Evolutionary conservation across 2,329 filamentous ascomycete species (phyloP).

Genomic region (Paramyrothecium roridum): DNA sequence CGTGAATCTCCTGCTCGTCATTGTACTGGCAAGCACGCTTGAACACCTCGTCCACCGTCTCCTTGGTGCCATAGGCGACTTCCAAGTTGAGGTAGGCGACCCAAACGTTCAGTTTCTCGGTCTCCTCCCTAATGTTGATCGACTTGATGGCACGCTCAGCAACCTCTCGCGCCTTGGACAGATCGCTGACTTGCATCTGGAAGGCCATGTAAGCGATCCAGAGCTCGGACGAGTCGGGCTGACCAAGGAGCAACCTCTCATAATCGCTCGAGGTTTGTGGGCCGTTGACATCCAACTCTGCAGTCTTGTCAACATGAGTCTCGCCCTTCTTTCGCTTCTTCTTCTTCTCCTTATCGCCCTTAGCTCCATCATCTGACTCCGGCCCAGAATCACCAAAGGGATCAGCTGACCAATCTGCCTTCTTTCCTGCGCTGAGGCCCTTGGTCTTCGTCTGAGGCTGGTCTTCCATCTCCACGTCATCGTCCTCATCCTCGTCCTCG

Average conservation of each 20-base stretch:
- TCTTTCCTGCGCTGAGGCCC: constrained; percentile 55
- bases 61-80: constrained; percentile 81
- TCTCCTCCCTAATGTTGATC: constrained; percentile 87
- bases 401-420: constrained; percentile 85
- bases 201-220: constrained; percentile 99
- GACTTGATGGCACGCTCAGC: constrained; percentile 87
- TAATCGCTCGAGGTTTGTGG: constrained; percentile 90
- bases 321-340: constrained; percentile 74
- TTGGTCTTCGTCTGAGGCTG: constrained; percentile 23
- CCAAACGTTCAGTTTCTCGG: constrained; percentile 95
- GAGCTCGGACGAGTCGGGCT: constrained; percentile 87
- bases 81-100: constrained; percentile 92
- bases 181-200: constrained; percentile 87
- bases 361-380: constrained; percentile 39
- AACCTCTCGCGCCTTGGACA: constrained; percentile 82
- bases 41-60: constrained; percentile 81
- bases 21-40: constrained; percentile 92
- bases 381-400: constrained; percentile 58
- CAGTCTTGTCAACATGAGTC: constrained; percentile 84
- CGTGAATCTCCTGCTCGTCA: constrained; percentile 83
- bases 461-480: constrained; percentile 38
- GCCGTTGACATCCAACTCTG: constrained; percentile 83
- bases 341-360: constrained; percentile 33
- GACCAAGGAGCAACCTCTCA: constrained; percentile 85
- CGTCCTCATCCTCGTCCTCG: constrained; percentile 32